Evolutionary conservation across 805 yeast genomes (phyloP).

Genomic region (Myxozyma neotropica): DNA sequence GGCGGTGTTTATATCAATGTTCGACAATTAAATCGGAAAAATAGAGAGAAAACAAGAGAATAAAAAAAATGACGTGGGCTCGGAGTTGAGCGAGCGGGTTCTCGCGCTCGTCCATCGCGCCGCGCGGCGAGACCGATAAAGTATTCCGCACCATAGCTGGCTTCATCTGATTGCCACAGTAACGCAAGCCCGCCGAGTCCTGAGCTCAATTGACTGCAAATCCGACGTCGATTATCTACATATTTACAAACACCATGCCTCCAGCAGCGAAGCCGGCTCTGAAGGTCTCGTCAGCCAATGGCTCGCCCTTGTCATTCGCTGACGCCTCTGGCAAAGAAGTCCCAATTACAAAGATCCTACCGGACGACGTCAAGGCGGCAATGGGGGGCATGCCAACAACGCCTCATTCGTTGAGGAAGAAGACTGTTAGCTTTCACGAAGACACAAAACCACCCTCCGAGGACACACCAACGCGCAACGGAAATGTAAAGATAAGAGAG

Average conservation of each 20-base stretch:
- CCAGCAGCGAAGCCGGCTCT: constrained; percentile 12
- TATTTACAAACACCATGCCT: neutral
- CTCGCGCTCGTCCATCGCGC: constrained; percentile 2
- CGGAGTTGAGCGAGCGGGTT: constrained; percentile 13
- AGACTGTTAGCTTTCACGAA: constrained; percentile 24
- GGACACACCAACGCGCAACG: constrained; percentile 19
- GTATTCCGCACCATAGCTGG: no score
- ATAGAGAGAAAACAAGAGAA: neutral
- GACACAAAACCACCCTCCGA: constrained; percentile 31
- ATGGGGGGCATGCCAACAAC: neutral
- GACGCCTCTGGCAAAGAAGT: constrained; percentile 7
- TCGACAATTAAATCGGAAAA: neutral
- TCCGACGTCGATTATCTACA: no score
- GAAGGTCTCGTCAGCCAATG: constrained; percentile 5
- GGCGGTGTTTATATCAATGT: no score
- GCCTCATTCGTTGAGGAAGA: constrained; percentile 8
- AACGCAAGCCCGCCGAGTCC: no score
- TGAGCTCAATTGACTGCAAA: no score
- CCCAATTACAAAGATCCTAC: neutral
- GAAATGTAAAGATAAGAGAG: neutral
- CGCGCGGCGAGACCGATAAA: neutral
- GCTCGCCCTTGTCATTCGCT: constrained; percentile 14
- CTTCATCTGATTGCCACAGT: no score
- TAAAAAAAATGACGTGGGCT: neutral
- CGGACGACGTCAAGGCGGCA: constrained; percentile 6